A percentile compares a stretch with the other conserved stretches of the same genome.
These are phyloP conservation scores for Speleostelium caveatum DNA, from an alignment of 78 protist genomes.

Conservation along the genomic window DNA sequence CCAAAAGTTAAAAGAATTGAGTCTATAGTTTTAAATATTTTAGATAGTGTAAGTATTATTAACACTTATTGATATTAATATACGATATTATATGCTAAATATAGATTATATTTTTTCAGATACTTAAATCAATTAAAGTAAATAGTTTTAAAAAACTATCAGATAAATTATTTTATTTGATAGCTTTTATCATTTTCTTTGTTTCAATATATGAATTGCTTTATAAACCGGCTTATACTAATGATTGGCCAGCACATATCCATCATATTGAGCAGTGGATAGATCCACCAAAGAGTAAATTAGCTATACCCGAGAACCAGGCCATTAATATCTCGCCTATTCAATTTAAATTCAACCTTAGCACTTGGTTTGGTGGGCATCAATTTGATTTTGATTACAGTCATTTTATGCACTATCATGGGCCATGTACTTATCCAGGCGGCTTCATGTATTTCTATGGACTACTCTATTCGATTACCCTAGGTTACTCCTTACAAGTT, in stretches of 20 bases:
- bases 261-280: constrained; percentile 64
- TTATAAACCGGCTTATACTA: constrained; percentile 43
- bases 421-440: constrained; percentile 80
- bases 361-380: neutral
- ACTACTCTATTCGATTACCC: neutral
- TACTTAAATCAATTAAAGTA: neutral
- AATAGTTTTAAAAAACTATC: neutral
- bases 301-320: no score
- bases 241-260: constrained; percentile 87
- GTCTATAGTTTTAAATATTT: neutral
- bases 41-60: neutral
- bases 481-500: constrained; percentile 29
- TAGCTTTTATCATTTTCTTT: neutral
- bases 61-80: no score
- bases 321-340: no score
- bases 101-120: neutral
- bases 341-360: no score
- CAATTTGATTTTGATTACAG: constrained; percentile 42
- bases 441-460: constrained; percentile 69
- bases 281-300: constrained; percentile 2
- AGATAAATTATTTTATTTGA: constrained; percentile 6
- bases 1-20: neutral
- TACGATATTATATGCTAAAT: no score
- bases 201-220: constrained; percentile 47
- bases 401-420: constrained; percentile 82